Evolutionary conservation across 2,329 filamentous ascomycete genomes (phyloP), one percentile per base, ranked within the genome.

Genomic region (Diaporthe capsici): DNA sequence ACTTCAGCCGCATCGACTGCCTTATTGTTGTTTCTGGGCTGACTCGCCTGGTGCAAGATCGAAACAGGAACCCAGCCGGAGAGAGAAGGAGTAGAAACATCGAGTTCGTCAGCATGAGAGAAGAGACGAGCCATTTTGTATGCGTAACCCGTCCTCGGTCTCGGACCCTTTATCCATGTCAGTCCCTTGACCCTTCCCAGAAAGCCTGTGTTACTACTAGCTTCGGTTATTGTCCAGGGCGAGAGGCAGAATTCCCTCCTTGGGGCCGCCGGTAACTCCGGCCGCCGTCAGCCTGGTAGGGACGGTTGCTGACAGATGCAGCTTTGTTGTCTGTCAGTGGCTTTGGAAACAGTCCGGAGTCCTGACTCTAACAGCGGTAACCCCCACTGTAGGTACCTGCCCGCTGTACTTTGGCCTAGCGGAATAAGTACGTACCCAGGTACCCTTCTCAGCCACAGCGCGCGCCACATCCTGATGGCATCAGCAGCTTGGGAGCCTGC

Each of bases 401-500:
- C 60, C 20, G 9, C 60, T 44, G 58, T 25, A 61, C 58, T 61
- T 42, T 47, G 31, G 39, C 55, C n/a, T 37, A 25, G 28, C 9
- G 58, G 37, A 44, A 13, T 10, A 42, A n/a, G 57, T 44, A 63
- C 42, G 57, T 44, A 63, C 42, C 57, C 49, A 65, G n/a, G 61
- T 9, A 74, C 34, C n/a, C 0, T 10, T 31, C 71, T 71, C 44
- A 74, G 65, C 75, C 72, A 74, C 71, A 76, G 47, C 25, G 28
- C 63, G 74, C 61, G 49, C 44, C 42, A 39, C 28, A 57, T 51
- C 55, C 5, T 42, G 39, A 73, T 65, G 65, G 71, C 75, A 73
- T 76, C 75, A 76, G 75, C 74, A 75, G 25, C 51, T 65, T 74
- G 75, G 65, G 47, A 58, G 71, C 74, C 72, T 76, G 65, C 71